Base-by-base conservation (phyloP, 139 green algal species). In the Chlamydomonas eustigma region DNA sequence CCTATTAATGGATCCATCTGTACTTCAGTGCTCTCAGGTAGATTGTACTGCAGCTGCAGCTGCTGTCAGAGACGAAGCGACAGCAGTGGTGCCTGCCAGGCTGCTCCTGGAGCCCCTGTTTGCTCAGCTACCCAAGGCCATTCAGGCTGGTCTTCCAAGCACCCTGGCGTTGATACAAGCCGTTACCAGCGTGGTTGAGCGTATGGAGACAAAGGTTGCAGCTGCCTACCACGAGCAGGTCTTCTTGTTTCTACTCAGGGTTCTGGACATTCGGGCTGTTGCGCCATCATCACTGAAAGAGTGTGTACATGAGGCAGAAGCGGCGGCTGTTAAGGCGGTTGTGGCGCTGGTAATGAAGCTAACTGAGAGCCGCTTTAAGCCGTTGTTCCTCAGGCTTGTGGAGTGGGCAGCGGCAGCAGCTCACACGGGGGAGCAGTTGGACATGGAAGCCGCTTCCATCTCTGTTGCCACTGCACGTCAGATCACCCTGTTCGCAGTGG, bases 281-380 rank as follows among this genome's bases (percentile, higher is more conserved):
- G 30, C 50, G 6, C 78, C 34, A 32, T 36, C 63, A 18, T 18
- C 71, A 5, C 38, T 83, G 4, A 32, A 51, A 0, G 71, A 25
- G 36, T 44, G 39, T 32, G 18, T 66, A 2, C 70, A 64, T 39
- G 70, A 76, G 33, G 50, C 32, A 2, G 72, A 77, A 51, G 50
- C 50, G 35, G 50, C 50, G 2, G 32, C 72, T 2, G 12, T 35
- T 24, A 70, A 50, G 32, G 33, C 50, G 2, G 51, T 70, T 4
- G 72, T 77, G 31, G 79, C 81, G 1, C 65, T 97, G 0, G 85
- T 91, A 2, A 91, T 98, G 86, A 97, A 97, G 83, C 86, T 98
- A 28, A 93, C 78, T 8, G 94, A 98, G 79, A 76, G 74, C 8
- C 82, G 77, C 30, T 98, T 98, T 87, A 95, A 93, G 82, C 94